Evolutionary conservation across 768 basidiomycete species (phyloP), one percentile per base, ranked within the genome.

Genomic region (Phylloporus scabripes): DNA sequence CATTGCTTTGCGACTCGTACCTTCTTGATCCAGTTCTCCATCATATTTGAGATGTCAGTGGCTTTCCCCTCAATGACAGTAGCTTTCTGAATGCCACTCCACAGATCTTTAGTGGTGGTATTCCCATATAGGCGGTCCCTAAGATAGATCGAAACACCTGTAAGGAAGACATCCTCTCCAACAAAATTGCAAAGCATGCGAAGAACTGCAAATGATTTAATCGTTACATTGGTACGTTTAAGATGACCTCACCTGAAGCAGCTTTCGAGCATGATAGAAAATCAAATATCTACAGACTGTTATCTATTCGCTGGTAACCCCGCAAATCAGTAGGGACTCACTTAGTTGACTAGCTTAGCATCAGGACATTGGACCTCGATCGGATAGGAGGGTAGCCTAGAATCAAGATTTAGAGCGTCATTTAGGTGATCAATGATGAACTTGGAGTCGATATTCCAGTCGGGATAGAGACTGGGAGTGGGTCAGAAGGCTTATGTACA

Each of bases 11-110:
- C 9, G 14, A 49, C 4, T 39, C 10, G 7, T 53, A 82, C 85
- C 75, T 91, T 87, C 46, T 81, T 78, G 33, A 92, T 85, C 95
- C 94, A 99, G 63, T 85, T 86, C 50, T 89, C 80, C 89, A 97
- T 93, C 58, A 97, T 74, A 42, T 75, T 74, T 3, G 85, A 74
- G 32, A 94, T 77, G 56, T 96, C 82, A 18, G 83, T 62, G 7
- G 77, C 32, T 32, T 34, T 33, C 8, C 28, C 48, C 37, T 18
- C 33, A 24, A 14, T 37, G 58, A 39, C 55, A 34, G 83, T 87
- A 2, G 92, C 82, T 55, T 78, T 74, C 42, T 79, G 73, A 48
- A 97, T 90, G 26, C 91, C 92, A 48, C 83, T 74, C 88, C 92
- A 96, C 5, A 98, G 76, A 60, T 97, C 88, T 39, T 76, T 79